Base-by-base conservation (phyloP, 345 rosid species). In the Gossypium longicalyx region DNA sequence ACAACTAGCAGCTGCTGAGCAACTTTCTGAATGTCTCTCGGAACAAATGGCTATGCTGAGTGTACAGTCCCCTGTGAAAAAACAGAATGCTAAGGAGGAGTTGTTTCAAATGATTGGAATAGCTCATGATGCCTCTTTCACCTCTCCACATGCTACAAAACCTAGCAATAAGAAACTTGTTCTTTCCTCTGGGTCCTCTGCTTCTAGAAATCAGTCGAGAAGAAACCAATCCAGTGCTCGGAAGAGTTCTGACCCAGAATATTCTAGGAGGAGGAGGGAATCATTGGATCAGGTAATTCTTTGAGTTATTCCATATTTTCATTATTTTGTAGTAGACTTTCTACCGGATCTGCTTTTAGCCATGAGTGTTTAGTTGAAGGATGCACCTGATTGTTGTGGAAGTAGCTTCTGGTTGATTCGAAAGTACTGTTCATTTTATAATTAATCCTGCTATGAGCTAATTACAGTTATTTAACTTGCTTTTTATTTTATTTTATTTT, bases 51-150 rank as follows among this genome's bases (percentile, higher is more conserved):
- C 84, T 71, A 62, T 80, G 70, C 79, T 95, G 87, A 88, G 86
- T 75, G 73, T 93, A 66, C 88, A 90, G 41, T 91, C 97, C 19
- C 97, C 93, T 34, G 81, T 82, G 20, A 90, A 85, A 80, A 77
- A 76, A 81, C 87, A 83, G 77, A 91, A 84, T 71, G 82, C 89
- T 12, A 93, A 86, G 84, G 86, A 86, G 84, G 98, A 93, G 85
- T 82, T 95, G 70, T 93, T 95, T 79, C 96, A 93, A 73, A 85
- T 89, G 58, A 91, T 93, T 72, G 99, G 98, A 45, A 85, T 95
- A 76, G 87, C 91, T 2, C 90, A 87, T 79, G 97, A 95, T 77
- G 78, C 87, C 74, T 84, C 96, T 81, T 90, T 90, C 82, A 85
- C 83, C 83, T 89, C 97, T 20, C 98, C 99, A 38, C 88, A 81